Evolutionary conservation across 2,329 filamentous ascomycete species (phyloP).

Genomic region (Aspergillus niger): DNA sequence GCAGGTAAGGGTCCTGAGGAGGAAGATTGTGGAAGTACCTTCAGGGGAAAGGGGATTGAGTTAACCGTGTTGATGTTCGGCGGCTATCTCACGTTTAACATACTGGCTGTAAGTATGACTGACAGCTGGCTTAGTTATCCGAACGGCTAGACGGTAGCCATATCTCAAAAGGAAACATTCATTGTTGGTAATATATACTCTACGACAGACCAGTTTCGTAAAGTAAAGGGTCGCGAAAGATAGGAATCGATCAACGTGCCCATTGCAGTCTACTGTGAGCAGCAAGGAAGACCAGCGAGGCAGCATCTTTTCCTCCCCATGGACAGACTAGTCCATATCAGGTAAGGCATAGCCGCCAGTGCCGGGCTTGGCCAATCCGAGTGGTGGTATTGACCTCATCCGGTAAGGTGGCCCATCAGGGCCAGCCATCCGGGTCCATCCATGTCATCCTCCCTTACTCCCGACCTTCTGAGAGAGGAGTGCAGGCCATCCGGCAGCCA

Average conservation of each 20-base stretch:
- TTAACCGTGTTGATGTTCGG: no score
- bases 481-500: background rate
- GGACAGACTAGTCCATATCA: background rate
- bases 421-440: conserved; percentile 1
- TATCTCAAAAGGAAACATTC: no score
- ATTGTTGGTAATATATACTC: no score
- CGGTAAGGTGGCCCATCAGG: background rate
- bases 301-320: background rate
- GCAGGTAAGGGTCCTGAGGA: background rate
- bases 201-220: background rate
- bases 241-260: background rate
- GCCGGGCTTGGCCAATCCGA: conserved; percentile 5
- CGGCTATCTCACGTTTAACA: no score
- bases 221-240: background rate
- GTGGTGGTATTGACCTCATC: conserved; percentile 8
- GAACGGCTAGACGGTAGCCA: no score
- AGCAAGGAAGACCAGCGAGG: conserved; percentile 7
- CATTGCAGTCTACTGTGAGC: background rate
- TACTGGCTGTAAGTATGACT: no score
- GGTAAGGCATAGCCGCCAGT: conserved; percentile 1
- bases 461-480: background rate
- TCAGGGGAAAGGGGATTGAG: no score
- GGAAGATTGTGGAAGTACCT: no score
- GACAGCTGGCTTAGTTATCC: no score
- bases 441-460: background rate